phyloP scores from a whole-genome alignment of 176 grass and related monocot species.

The Zea mays region DNA sequence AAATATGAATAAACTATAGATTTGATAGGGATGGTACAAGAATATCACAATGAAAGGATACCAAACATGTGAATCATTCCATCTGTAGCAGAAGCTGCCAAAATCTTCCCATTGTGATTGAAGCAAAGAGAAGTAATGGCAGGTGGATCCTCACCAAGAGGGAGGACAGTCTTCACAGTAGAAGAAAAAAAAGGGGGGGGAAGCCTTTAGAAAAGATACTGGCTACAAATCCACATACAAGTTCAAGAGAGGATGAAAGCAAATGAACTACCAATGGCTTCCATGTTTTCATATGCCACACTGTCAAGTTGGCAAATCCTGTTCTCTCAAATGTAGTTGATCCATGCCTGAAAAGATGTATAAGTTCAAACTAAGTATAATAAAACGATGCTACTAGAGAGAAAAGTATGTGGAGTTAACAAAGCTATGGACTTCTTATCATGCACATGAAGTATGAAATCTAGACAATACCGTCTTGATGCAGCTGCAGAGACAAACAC shows the following conservation, averaged over 20 bases:
- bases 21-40: slow-evolving; percentile 1
- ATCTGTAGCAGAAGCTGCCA: slow-evolving; percentile 89
- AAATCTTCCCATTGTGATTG: slow-evolving; percentile 98
- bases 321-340: slow-evolving; percentile 71
- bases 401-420: not conserved
- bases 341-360: slow-evolving; percentile 56
- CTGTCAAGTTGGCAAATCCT: slow-evolving; percentile 89
- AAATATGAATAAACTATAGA: slow-evolving; percentile 4
- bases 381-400: not conserved
- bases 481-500: slow-evolving; percentile 96
- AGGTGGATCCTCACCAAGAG: slow-evolving; percentile 96
- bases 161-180: slow-evolving; percentile 79
- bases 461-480: slow-evolving; percentile 69
- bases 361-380: slow-evolving; percentile 39
- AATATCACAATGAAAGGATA: slow-evolving; percentile 63
- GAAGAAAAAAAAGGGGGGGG: slow-evolving; percentile 11
- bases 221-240: slow-evolving; percentile 10
- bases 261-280: slow-evolving; percentile 76
- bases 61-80: slow-evolving; percentile 99
- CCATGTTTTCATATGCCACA: slow-evolving; percentile 98
- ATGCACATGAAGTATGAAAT: slow-evolving; percentile 24
- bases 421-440: slow-evolving; percentile 31
- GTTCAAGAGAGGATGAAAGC: slow-evolving; percentile 34
- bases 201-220: not conserved
- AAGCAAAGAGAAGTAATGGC: slow-evolving; percentile 94